A percentile compares a stretch with the other conserved stretches of the same genome.
These are phyloP conservation scores for Pythium guiyangense DNA, from an alignment of 352 stramenopile genomes.

Conservation along the genomic window DNA sequence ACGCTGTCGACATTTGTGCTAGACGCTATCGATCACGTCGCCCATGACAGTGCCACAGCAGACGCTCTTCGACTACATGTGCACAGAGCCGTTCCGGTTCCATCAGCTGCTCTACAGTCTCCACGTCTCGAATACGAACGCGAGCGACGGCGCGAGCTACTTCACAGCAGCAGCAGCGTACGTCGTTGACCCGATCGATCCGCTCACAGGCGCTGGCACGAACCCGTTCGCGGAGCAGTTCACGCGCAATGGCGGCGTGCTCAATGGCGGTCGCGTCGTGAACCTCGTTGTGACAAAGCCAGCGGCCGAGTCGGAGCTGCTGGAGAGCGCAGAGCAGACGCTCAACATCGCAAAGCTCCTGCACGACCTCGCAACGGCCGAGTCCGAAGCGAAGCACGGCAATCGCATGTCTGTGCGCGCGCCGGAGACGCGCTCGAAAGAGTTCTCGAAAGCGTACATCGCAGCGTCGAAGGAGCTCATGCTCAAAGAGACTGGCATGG, in stretches of 20 bases:
- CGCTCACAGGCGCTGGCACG: slow-evolving; percentile 6
- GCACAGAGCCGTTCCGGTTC: slow-evolving; percentile 37
- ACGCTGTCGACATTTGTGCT: not conserved
- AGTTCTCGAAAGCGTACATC: slow-evolving; percentile 70
- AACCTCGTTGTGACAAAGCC: slow-evolving; percentile 27
- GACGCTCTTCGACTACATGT: slow-evolving; percentile 57
- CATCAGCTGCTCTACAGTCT: slow-evolving; percentile 36
- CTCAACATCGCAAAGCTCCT: slow-evolving; percentile 75
- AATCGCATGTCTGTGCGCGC: slow-evolving; percentile 57
- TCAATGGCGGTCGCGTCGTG: slow-evolving; percentile 37
- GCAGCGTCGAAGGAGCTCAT: slow-evolving; percentile 65
- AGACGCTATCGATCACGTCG: slow-evolving; percentile 13
- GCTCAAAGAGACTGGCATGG: slow-evolving; percentile 48
- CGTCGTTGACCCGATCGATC: slow-evolving; percentile 10
- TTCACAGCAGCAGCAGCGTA: slow-evolving; percentile 18
- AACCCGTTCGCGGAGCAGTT: slow-evolving; percentile 58
- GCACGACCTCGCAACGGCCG: slow-evolving; percentile 62
- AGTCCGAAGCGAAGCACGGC: slow-evolving; percentile 56
- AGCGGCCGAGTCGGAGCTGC: slow-evolving; percentile 27
- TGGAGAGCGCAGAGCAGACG: slow-evolving; percentile 66
- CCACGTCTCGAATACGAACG: slow-evolving; percentile 35
- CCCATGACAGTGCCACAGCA: slow-evolving; percentile 29
- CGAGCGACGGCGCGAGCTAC: slow-evolving; percentile 14
- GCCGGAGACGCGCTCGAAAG: slow-evolving; percentile 36
- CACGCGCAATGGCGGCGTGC: slow-evolving; percentile 37